Evolutionary conservation across 2,329 filamentous ascomycete species (phyloP).

Genomic region (Aspergillus pseudoviridinutans): DNA sequence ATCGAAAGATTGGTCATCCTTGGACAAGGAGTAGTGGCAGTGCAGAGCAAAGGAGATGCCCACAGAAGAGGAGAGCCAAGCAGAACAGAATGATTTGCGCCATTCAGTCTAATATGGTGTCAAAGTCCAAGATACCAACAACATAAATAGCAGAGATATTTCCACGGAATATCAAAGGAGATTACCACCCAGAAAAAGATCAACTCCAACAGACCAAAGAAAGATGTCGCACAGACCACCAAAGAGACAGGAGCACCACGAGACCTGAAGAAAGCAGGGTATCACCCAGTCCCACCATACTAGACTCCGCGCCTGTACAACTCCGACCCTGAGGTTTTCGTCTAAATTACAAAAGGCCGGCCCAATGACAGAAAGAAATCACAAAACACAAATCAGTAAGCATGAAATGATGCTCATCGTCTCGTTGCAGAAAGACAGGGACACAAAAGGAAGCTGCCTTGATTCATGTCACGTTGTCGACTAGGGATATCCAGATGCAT

Average conservation of each 20-base stretch:
- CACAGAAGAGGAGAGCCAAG: not conserved
- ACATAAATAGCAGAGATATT: not conserved
- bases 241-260: not conserved
- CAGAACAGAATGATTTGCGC: not conserved
- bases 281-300: not conserved
- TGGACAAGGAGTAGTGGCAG: not conserved
- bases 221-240: not conserved
- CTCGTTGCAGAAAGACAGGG: not conserved
- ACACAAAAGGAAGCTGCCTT: not conserved
- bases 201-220: not conserved
- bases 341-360: not conserved
- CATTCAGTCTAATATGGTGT: not conserved
- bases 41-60: not conserved
- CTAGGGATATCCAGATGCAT: slow-evolving; percentile 15
- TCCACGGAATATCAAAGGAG: not conserved
- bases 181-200: not conserved
- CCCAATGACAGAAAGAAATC: not conserved
- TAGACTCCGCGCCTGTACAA: not conserved
- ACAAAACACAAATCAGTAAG: not conserved
- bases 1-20: not conserved
- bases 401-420: not conserved
- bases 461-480: not conserved
- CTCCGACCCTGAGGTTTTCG: not conserved
- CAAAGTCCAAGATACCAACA: not conserved
- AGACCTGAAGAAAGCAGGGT: not conserved